Evolutionary conservation across 2,329 filamentous ascomycete genomes (phyloP), one percentile per base, ranked within the genome.

Genomic region (Talaromyces sp.): DNA sequence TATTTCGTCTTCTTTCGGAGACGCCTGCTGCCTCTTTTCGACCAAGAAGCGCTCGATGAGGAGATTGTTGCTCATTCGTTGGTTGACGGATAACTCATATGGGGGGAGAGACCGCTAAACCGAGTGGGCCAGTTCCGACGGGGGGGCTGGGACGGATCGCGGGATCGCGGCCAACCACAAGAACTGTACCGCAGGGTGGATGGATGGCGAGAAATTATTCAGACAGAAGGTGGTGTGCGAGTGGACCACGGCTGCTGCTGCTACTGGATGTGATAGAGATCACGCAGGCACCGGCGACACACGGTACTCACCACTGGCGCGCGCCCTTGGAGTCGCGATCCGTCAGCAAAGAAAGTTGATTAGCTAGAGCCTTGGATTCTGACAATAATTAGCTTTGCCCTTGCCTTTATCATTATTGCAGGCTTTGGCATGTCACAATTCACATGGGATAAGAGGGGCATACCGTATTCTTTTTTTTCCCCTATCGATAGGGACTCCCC

Each of bases 241-340:
- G 60, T 63, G 62, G 62, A 58, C 47, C 56, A 57, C 30, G 32
- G 51, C 60, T 47, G 54, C 39, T 42, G 56, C 56, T 52, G 49
- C 22, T 58, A 33, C 60, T 57, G 60, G 59, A 42, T 62, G 49
- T 47, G 60, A 59, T 62, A 54, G 53, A 58, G 65, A 66, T 67
- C 68, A 70, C 69, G 68, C 69, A 70, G 69, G 69, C 64, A 70
- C 68, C 67, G 63, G 65, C 67, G 65, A 69, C 64, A 69, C 63
- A 66, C 58, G 36, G 53, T 25, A 22, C 28, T 54, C 39, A 53
- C 49, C 49, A 27, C 49, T 11, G 22, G 28, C 22, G 49, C 49
- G 49, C 49, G 42, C 25, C 49, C 22, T 30, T n/a, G 49, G 49
- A 19, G 44, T 47, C 44, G 19, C n/a, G n/a, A 25, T 11, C 19